A percentile compares a stretch with the other conserved stretches of the same genome.
Evolutionary conservation across 2,329 filamentous ascomycete species (phyloP).

Genomic region (Tolypocladium tundrense): DNA sequence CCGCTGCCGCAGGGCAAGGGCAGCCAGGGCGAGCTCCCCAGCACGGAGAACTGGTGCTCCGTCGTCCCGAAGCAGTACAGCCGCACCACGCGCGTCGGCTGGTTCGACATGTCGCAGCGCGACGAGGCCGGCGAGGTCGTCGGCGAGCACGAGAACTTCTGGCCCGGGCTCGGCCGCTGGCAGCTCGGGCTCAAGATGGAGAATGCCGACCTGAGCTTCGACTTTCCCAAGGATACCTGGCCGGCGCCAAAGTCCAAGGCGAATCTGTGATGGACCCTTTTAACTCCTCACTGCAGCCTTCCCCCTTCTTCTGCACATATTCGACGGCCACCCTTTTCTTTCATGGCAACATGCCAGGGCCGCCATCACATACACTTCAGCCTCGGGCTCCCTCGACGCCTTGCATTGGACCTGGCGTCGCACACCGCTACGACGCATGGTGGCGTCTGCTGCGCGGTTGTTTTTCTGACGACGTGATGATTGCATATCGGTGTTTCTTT

Average conservation of each 20-base stretch:
- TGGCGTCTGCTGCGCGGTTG: not conserved
- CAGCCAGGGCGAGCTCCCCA: constrained; percentile 30
- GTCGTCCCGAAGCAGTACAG: constrained; percentile 20
- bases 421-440: not conserved
- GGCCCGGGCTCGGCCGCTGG: constrained; percentile 35
- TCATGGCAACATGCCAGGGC: not conserved
- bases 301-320: not conserved
- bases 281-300: not conserved
- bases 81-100: constrained; percentile 27
- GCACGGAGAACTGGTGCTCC: constrained; percentile 35
- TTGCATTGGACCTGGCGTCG: not conserved
- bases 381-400: not conserved
- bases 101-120: constrained; percentile 35
- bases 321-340: not conserved
- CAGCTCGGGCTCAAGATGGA: constrained; percentile 30
- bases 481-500: not conserved
- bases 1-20: constrained; percentile 32
- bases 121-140: constrained; percentile 10
- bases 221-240: constrained; percentile 15
- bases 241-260: not conserved
- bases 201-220: constrained; percentile 21
- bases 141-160: constrained; percentile 29
- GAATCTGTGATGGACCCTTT: not conserved
- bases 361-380: not conserved
- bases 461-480: not conserved